Evolutionary conservation across 2,329 filamentous ascomycete species (phyloP).

Genomic region (Trichophyton verrucosum): DNA sequence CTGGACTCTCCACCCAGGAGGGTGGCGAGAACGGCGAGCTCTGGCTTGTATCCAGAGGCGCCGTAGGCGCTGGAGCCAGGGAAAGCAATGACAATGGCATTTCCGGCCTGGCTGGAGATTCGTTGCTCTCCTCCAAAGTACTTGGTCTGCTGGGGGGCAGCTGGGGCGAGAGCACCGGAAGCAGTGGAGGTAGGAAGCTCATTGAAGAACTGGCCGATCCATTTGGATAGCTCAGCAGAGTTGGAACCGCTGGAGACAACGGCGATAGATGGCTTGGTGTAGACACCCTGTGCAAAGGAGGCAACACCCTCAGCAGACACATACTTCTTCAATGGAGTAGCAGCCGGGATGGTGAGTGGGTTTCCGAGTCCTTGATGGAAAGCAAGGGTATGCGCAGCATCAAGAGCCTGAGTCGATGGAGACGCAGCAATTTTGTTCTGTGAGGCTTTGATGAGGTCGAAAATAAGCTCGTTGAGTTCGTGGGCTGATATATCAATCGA

Average conservation of each 20-base stretch:
- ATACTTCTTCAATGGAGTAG: constrained; percentile 65
- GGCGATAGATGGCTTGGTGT: constrained; percentile 80
- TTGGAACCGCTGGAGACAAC: constrained; percentile 81
- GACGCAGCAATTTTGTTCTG: constrained; percentile 58
- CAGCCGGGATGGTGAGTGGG: constrained; percentile 59
- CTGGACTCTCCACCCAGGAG: constrained; percentile 80
- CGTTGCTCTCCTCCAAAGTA: constrained; percentile 96
- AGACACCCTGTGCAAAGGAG: constrained; percentile 65
- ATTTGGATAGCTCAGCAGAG: constrained; percentile 65
- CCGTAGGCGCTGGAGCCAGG: constrained; percentile 69
- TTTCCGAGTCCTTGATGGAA: constrained; percentile 89
- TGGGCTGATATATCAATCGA: constrained; percentile 47
- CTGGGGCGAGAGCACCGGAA: constrained; percentile 42
- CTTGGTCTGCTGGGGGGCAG: constrained; percentile 50
- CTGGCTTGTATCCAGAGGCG: constrained; percentile 66
- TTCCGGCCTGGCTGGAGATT: constrained; percentile 61
- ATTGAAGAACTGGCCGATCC: constrained; percentile 88
- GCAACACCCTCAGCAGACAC: constrained; percentile 62
- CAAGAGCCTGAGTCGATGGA: constrained; percentile 60
- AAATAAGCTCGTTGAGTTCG: constrained; percentile 81
- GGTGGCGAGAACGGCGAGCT: constrained; percentile 72
- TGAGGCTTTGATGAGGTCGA: constrained; percentile 61
- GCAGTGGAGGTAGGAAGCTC: constrained; percentile 44
- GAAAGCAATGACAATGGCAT: constrained; percentile 83
- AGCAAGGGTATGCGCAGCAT: constrained; percentile 72